Percentiles rank a stretch among this genome's conserved stretches.
Conservation (phyloP, 305 asterid genomes). For the Fraxinus paxiana region DNA sequence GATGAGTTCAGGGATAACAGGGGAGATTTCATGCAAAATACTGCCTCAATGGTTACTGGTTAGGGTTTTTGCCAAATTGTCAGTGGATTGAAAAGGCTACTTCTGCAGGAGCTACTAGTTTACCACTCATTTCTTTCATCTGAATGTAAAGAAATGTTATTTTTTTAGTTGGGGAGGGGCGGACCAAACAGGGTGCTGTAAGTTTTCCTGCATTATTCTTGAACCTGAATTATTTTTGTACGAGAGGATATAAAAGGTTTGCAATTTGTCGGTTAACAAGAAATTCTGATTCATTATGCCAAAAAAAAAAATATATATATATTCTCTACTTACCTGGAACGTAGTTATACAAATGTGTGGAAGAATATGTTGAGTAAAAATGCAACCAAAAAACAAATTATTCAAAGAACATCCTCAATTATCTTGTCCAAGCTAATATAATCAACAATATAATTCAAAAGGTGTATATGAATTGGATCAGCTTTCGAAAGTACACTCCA, state of each 20-base stretch:
- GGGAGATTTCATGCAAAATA: slow-evolving; percentile 65
- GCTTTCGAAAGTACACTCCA: not conserved
- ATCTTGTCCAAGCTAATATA: not conserved
- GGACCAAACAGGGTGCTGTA: too few species aligned
- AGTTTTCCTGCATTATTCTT: not conserved
- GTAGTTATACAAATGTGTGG: not conserved
- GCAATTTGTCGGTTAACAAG: not conserved
- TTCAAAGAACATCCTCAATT: not conserved
- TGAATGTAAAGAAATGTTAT: slow-evolving; percentile 21
- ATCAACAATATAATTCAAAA: not conserved
- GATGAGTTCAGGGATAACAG: slow-evolving; percentile 58
- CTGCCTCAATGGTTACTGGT: slow-evolving; percentile 55
- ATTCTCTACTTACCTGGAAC: not conserved
- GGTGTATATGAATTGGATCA: not conserved
- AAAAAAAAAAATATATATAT: not conserved
- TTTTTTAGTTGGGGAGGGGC: slow-evolving; percentile 8
- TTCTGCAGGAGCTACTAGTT: not conserved
- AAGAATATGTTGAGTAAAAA: not conserved
- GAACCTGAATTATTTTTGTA: not conserved
- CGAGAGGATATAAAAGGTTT: not conserved
- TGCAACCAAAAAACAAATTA: not conserved
- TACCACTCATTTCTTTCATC: slow-evolving; percentile 26
- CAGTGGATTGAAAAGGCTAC: slow-evolving; percentile 1
- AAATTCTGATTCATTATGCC: not conserved
- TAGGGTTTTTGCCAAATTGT: slow-evolving; percentile 66